phyloP scores from a whole-genome alignment of 768 basidiomycete genomes.

The Calocybe cyanea region DNA sequence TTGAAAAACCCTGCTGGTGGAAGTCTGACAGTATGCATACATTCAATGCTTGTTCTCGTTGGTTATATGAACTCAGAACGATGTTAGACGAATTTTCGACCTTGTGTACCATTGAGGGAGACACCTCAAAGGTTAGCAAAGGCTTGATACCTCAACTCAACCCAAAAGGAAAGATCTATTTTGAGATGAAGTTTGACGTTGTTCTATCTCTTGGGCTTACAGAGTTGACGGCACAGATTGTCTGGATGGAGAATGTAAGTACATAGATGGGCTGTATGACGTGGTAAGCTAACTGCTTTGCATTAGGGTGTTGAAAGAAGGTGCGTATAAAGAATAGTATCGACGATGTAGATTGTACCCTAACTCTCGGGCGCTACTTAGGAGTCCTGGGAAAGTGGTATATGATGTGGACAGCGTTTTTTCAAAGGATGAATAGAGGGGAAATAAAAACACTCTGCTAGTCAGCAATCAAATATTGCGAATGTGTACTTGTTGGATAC shows the following conservation, averaged over 20 bases:
- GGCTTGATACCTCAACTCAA: not conserved
- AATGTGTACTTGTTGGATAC: too few relatives aligned
- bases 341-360: not conserved
- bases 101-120: constrained; percentile 1
- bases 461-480: too few relatives aligned
- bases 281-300: not conserved
- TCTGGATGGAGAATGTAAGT: constrained; percentile 48
- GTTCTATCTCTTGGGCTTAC: constrained; percentile 50
- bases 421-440: not conserved
- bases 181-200: constrained; percentile 34
- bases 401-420: not conserved
- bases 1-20: constrained; percentile 12
- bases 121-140: not conserved
- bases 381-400: constrained; percentile 8
- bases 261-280: not conserved
- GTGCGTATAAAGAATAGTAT: not conserved
- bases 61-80: too few relatives aligned
- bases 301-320: constrained; percentile 4
- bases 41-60: too few relatives aligned
- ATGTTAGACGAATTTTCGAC: not conserved
- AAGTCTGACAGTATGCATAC: constrained; percentile 14
- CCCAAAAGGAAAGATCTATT: constrained; percentile 24
- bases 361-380: not conserved
- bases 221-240: constrained; percentile 48
- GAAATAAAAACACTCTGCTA: too few relatives aligned